phyloP scores from a whole-genome alignment of 2,329 filamentous ascomycete genomes.

The Stromatinia cepivora region DNA sequence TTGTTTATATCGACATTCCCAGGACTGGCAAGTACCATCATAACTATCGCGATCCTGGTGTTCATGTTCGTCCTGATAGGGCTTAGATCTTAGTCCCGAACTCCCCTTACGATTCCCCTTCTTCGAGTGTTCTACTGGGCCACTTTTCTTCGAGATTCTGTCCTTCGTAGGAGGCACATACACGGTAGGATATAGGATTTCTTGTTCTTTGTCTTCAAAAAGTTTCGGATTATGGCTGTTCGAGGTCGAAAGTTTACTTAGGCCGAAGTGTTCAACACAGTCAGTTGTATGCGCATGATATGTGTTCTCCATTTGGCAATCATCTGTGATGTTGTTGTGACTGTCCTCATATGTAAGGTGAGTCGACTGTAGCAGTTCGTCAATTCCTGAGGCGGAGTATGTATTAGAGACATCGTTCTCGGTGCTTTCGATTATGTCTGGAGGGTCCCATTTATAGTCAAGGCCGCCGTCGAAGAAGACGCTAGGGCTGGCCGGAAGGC shows the following conservation, averaged over 20 bases:
- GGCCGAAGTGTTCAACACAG: constrained; percentile 1
- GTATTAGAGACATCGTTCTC: not conserved
- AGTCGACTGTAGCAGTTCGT: not conserved
- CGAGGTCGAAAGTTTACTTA: not conserved
- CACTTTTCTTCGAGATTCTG: not conserved
- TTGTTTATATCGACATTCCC: constrained; percentile 18
- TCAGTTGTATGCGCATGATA: constrained; percentile 9
- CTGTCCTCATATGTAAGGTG: not conserved
- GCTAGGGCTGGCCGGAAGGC: constrained; percentile 47
- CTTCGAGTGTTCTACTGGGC: not conserved
- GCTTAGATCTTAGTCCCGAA: not conserved
- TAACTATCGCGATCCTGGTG: not conserved
- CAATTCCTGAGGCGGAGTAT: not conserved
- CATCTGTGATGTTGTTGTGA: not conserved
- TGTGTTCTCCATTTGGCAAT: not conserved
- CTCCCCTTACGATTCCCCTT: not conserved
- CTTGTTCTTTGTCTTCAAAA: not conserved
- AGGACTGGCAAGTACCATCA: constrained; percentile 13
- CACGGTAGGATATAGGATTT: constrained; percentile 10
- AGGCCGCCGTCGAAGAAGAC: constrained; percentile 49
- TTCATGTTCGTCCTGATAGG: not conserved
- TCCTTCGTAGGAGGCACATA: constrained; percentile 2
- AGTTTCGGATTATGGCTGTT: not conserved
- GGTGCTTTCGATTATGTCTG: not conserved
- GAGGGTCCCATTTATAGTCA: constrained; percentile 44